Conservation (phyloP, 148 eudicot species). For the Linanthus parryae region DNA sequence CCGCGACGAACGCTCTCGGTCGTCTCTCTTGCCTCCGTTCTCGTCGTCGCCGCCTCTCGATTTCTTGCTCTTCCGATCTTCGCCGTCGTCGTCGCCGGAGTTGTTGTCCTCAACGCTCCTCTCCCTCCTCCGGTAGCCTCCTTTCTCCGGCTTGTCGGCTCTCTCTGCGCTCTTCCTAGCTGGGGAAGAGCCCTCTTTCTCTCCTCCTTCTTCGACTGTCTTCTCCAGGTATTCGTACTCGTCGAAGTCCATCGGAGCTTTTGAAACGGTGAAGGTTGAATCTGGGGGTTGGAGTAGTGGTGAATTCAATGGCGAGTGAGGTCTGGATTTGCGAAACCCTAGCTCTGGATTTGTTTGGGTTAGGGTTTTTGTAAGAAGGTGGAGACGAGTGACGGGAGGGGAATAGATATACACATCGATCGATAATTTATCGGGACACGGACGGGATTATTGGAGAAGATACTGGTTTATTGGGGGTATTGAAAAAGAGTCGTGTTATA, state of each 20-base stretch:
- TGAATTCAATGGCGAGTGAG: neutral
- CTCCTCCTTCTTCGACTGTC: conserved; percentile 45
- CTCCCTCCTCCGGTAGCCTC: conserved; percentile 43
- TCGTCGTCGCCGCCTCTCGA: conserved; percentile 35
- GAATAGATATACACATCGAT: too few species aligned
- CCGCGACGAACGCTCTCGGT: conserved; percentile 15
- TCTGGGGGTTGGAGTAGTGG: too few species aligned
- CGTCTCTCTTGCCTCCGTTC: conserved; percentile 22
- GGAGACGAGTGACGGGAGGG: neutral
- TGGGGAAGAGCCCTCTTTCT: conserved; percentile 16
- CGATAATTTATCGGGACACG: too few species aligned
- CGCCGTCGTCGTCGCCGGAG: conserved; percentile 20
- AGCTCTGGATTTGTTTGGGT: neutral
- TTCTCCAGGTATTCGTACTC: conserved; percentile 95
- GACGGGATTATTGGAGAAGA: too few species aligned
- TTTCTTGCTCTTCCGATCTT: conserved; percentile 29
- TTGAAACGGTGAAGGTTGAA: too few species aligned
- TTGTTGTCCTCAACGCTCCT: conserved; percentile 17
- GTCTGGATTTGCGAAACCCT: conserved; percentile 3
- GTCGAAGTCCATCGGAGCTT: conserved; percentile 78
- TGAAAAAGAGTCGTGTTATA: too few species aligned
- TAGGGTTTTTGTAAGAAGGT: neutral
- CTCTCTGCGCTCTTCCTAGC: conserved; percentile 28
- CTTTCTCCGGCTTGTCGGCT: conserved; percentile 37
- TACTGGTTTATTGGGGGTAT: too few species aligned